These are phyloP conservation scores for Radiomyces spectabilis DNA, from an alignment of 192 early-diverging fungal species.

Conservation along the genomic window DNA sequence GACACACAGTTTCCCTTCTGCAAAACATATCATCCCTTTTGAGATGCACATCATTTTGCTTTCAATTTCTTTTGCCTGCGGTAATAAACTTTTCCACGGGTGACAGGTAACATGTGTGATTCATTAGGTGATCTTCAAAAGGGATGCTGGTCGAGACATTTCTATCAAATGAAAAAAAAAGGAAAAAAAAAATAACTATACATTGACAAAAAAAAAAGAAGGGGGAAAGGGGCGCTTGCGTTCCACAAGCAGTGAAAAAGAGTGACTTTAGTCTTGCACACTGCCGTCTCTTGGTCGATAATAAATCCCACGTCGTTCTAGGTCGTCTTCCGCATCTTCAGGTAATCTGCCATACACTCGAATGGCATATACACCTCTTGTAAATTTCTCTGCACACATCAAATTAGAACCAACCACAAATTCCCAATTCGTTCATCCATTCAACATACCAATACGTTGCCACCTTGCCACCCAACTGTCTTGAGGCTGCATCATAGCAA, in stretches of 20 bases:
- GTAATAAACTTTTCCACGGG: too few species aligned
- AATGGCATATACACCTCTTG: constrained; percentile 70
- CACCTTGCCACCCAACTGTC: constrained; percentile 74
- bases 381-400: constrained; percentile 41
- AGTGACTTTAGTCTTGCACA: constrained; percentile 24
- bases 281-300: constrained; percentile 64
- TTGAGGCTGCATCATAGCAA: constrained; percentile 66
- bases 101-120: too few species aligned
- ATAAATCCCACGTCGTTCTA: constrained; percentile 58
- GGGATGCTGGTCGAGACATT: too few species aligned
- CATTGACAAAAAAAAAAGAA: not conserved
- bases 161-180: not conserved
- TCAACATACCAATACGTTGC: constrained; percentile 49
- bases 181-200: not conserved
- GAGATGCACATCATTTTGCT: too few species aligned
- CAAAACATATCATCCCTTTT: too few species aligned
- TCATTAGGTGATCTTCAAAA: too few species aligned
- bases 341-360: constrained; percentile 65
- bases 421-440: not conserved
- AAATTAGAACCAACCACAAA: not conserved
- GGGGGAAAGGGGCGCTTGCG: not conserved
- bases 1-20: too few species aligned
- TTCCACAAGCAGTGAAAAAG: not conserved
- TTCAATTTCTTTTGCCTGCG: too few species aligned
- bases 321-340: constrained; percentile 64